Conservation (phyloP, 345 rosid species). For the Lepidium sativum region DNA sequence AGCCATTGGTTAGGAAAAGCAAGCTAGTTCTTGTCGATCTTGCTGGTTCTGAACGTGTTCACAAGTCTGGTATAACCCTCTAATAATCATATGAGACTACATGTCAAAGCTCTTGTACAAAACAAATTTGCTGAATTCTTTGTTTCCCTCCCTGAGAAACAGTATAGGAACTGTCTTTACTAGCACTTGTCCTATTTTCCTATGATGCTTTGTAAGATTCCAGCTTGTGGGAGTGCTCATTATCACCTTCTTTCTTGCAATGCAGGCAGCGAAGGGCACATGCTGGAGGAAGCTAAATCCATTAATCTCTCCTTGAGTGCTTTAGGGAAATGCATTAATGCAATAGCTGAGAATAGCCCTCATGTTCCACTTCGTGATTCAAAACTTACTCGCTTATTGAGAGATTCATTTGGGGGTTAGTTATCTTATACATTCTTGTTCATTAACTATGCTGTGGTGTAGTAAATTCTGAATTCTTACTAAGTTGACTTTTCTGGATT, state of each 20-base stretch:
- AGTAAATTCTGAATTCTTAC: constrained; percentile 5
- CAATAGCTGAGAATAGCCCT: constrained; percentile 78
- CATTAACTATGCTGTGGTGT: background rate
- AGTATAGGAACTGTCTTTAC: background rate
- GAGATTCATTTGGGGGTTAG: constrained; percentile 90
- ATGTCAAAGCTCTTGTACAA: constrained; percentile 4
- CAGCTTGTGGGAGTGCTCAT: background rate
- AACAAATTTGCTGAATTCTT: constrained; percentile 1
- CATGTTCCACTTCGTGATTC: constrained; percentile 91
- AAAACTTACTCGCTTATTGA: constrained; percentile 75
- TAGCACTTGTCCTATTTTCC: background rate
- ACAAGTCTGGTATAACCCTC: constrained; percentile 67
- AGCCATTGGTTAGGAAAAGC: constrained; percentile 75
- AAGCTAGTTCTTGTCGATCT: constrained; percentile 92
- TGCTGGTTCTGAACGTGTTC: constrained; percentile 98
- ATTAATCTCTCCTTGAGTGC: constrained; percentile 87
- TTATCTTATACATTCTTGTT: constrained; percentile 6
- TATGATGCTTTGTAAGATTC: background rate
- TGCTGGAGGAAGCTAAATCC: constrained; percentile 88
- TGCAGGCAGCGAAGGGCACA: constrained; percentile 86
- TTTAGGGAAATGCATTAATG: constrained; percentile 85
- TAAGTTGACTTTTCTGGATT: background rate
- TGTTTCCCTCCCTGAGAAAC: background rate
- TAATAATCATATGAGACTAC: background rate
- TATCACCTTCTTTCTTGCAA: constrained; percentile 8